These are phyloP conservation scores for Rosa chinensis DNA, from an alignment of 306 rosid genomes.

Conservation along the genomic window DNA sequence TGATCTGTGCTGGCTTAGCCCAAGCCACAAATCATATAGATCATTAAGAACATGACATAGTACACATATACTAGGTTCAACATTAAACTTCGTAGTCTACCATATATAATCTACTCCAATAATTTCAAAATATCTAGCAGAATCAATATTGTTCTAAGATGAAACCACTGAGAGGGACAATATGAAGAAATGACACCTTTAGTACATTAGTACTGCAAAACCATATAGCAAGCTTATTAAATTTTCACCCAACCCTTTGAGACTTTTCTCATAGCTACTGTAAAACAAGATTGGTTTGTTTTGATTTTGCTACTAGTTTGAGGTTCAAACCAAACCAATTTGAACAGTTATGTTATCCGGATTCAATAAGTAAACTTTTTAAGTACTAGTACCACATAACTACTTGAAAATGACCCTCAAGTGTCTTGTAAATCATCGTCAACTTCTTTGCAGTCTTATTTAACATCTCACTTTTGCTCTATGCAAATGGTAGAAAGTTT, in stretches of 20 bases:
- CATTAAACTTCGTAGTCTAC: neutral
- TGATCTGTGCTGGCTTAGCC: neutral
- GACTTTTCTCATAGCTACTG: neutral
- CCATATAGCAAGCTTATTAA: neutral
- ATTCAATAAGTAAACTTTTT: too few relatives aligned
- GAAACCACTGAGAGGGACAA: conserved; percentile 3
- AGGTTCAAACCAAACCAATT: too few relatives aligned
- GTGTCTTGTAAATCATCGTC: too few relatives aligned
- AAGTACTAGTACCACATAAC: too few relatives aligned
- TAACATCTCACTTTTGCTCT: too few relatives aligned
- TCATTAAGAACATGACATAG: neutral
- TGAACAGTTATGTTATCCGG: too few relatives aligned
- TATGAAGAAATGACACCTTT: neutral
- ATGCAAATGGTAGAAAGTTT: too few relatives aligned
- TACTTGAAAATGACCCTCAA: too few relatives aligned
- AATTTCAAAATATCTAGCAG: neutral
- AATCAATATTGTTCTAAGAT: neutral
- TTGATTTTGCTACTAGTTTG: too few relatives aligned
- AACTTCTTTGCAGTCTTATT: too few relatives aligned
- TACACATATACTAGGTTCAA: neutral
- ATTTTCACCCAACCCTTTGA: neutral
- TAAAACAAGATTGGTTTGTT: too few relatives aligned
- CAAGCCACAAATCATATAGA: conserved; percentile 3
- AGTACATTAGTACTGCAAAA: neutral
- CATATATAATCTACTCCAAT: neutral